These are phyloP conservation scores for Salvia rosmarinus DNA, from an alignment of 257 asterid species.

Conservation along the genomic window DNA sequence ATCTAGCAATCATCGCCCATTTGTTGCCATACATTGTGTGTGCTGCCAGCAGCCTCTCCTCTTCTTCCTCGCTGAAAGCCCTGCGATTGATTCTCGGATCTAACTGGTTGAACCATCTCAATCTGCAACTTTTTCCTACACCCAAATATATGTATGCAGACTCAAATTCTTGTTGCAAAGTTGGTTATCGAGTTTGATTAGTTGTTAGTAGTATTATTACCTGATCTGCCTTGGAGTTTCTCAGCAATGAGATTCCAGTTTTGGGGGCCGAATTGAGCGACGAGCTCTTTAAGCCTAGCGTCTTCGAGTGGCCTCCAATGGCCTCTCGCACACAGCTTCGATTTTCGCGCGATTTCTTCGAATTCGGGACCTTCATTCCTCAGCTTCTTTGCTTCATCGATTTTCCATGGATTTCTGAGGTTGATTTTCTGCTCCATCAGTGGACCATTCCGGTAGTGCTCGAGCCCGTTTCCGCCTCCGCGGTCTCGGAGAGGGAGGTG, in stretches of 20 bases:
- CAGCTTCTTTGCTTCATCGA: background rate
- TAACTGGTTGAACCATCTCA: slow-evolving; percentile 64
- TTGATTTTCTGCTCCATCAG: too few species aligned
- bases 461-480: background rate
- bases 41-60: slow-evolving; percentile 50
- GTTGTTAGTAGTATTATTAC: slow-evolving; percentile 8
- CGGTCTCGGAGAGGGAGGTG: slow-evolving; percentile 11
- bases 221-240: slow-evolving; percentile 59
- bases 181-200: background rate
- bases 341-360: slow-evolving; percentile 28
- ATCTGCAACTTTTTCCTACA: slow-evolving; percentile 56
- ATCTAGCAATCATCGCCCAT: slow-evolving; percentile 55
- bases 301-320: slow-evolving; percentile 67
- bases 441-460: background rate
- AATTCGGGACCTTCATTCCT: slow-evolving; percentile 8
- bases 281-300: slow-evolving; percentile 49
- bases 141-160: too few species aligned
- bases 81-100: slow-evolving; percentile 53
- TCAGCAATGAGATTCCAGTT: slow-evolving; percentile 65
- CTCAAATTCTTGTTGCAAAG: too few species aligned
- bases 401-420: background rate
- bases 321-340: slow-evolving; percentile 48
- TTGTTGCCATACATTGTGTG: slow-evolving; percentile 56
- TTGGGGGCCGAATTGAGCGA: slow-evolving; percentile 55
- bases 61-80: slow-evolving; percentile 57